Base-by-base conservation (phyloP, 2,329 filamentous ascomycete species). In the Albifimbria verrucaria region DNA sequence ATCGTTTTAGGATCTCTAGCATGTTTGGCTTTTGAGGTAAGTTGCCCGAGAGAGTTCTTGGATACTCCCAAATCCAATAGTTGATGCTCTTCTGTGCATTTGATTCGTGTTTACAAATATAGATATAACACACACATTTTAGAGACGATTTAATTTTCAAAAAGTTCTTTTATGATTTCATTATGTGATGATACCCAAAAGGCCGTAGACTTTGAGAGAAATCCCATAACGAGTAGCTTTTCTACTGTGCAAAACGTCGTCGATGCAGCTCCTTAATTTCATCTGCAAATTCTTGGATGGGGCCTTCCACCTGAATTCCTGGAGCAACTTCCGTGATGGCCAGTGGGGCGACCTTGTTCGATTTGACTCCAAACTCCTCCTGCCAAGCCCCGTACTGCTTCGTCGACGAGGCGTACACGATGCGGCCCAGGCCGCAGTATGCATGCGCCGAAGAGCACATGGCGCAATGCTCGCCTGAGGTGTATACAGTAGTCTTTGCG, bases 391-490 rank as follows among this genome's bases (percentile, higher is more conserved):
- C 52, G 15, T 64, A 60, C 51, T 70, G 68, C 17, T 52, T 52
- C 7, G 68, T 61, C 0, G 68, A 71, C 2, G 64, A 59, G 4
- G 60, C 61, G 49, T 68, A 72, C 11, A 72, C 64, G 22, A 72
- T 71, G 26, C 62, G 62, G 1, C 69, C 69, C 17, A 72, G 56
- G 0, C 69, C 69, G 4, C 62, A 65, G 53, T 65, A 70, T 1
- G 65, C 69, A 36, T 72, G 69, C 1, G 67, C 68, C 1, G 67
- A 62, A 4, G 69, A 61, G 42, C 69, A 72, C 69, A 72, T 72
- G 45, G 67, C 55, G 55, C 69, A 72, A 52, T 71, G 69, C 55
- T 72, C 69, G 1, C 69, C 69, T 1, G 69, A 69, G 3, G 70
- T 72, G 49, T 72, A 72, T 2, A 72, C 63, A 2, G 64, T 67